Conservation (phyloP, 495 filamentous ascomycete genomes). For the Penicillium waksmanii region DNA sequence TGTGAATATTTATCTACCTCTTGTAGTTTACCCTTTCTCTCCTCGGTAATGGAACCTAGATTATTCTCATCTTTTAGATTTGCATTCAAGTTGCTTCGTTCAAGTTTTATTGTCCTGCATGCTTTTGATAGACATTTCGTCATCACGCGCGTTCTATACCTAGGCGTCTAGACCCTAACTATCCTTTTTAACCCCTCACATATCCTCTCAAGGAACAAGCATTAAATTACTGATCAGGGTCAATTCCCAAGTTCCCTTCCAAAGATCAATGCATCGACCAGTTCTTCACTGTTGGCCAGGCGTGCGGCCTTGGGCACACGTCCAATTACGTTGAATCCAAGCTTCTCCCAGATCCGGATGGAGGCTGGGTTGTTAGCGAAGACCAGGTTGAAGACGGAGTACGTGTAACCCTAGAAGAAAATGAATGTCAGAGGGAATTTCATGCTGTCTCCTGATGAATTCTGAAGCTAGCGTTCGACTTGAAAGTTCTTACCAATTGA, state of each 20-base stretch:
- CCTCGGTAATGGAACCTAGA: slow-evolving; percentile 6
- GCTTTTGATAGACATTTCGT: background rate
- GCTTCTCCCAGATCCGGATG: slow-evolving; percentile 91
- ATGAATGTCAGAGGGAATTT: background rate
- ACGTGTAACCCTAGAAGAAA: slow-evolving; percentile 75
- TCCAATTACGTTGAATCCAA: slow-evolving; percentile 94
- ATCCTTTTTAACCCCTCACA: too few relatives aligned
- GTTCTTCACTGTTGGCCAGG: slow-evolving; percentile 44
- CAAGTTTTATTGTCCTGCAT: background rate
- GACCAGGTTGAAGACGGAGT: slow-evolving; percentile 97
- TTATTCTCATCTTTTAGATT: slow-evolving; percentile 2
- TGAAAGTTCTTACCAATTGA: slow-evolving; percentile 61
- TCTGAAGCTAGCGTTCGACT: too few relatives aligned
- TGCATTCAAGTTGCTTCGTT: background rate
- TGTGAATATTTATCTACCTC: slow-evolving; percentile 24
- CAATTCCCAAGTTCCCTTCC: slow-evolving; percentile 39
- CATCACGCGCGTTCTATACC: too few relatives aligned
- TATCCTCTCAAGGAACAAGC: too few relatives aligned
- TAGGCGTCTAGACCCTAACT: too few relatives aligned
- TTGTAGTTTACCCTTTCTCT: slow-evolving; percentile 26
- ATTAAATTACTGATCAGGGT: background rate
- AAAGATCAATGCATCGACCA: slow-evolving; percentile 54
- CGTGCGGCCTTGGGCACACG: slow-evolving; percentile 61
- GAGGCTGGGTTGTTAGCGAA: slow-evolving; percentile 97
- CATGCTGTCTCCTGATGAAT: background rate